Percentiles rank a stretch among this genome's conserved stretches.
Conservation (phyloP, 345 rosid genomes). For the Citrus unshiu region DNA sequence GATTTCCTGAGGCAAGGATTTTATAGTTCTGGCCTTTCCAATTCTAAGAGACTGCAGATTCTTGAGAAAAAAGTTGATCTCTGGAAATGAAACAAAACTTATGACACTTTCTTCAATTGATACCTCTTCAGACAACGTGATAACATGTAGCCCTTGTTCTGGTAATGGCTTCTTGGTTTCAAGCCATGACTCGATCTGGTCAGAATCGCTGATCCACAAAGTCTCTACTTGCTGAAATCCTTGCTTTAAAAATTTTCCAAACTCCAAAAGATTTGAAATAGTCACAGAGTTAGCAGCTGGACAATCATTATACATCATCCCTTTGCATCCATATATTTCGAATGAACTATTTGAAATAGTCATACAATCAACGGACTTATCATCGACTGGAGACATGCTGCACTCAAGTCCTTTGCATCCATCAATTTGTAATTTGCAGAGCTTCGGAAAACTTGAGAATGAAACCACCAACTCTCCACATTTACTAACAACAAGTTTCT, state of each 20-base stretch:
- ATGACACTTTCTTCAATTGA: neutral
- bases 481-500: neutral
- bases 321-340: neutral
- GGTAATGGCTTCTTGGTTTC: neutral
- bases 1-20: neutral
- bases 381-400: neutral
- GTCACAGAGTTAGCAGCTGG: neutral
- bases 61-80: neutral
- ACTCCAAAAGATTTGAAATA: neutral
- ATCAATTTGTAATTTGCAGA: neutral
- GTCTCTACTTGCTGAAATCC: neutral
- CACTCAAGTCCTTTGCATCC: neutral
- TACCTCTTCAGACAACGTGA: neutral
- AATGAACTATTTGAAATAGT: neutral
- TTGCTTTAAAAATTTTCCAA: neutral
- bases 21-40: neutral
- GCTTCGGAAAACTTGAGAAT: neutral
- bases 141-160: neutral
- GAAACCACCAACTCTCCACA: neutral
- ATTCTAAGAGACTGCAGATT: neutral
- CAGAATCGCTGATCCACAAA: neutral
- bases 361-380: neutral
- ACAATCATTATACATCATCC: neutral
- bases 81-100: neutral
- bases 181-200: neutral